Evolutionary conservation across 2,329 filamentous ascomycete genomes (phyloP), one percentile per base, ranked within the genome.

Genomic region (Dactylellina parvicollis): DNA sequence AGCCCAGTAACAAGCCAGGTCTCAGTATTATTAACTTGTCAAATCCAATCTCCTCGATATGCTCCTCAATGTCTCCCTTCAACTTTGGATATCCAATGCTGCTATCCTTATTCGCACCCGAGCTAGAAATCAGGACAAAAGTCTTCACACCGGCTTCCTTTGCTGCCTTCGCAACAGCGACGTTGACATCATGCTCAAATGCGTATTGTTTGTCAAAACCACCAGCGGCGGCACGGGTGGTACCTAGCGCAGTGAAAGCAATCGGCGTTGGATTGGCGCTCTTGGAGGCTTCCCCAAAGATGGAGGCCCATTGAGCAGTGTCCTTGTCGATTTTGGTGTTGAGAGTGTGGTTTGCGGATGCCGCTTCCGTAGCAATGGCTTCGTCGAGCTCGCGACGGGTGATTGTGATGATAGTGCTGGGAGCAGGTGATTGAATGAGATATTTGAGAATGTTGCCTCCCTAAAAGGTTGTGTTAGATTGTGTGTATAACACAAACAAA

Each of bases 61-160:
- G 84, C 32, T 96, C 90, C 80, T 98, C 94, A 40, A 96, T 87
- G 77, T 95, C 91, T 22, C 87, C 88, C 84, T 97, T 97, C 91
- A 97, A 95, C 80, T 84, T 84, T 0, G 81, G 24, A 72, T 90
- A 91, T 0, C 83, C 80, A 4, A 89, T 79, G 0, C 77, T 83
- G 75, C 82, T 87, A 75, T 81, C 85, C 81, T 78, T 83, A 82
- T 79, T 86, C n/a, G 82, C 83, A 55, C 80, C 81, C 0, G 78
- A 82, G 20, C 85, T 84, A 0, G 90, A 92, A 64, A 96, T 85
- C 75, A 96, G 88, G 20, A 97, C 88, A 78, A 90, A 96, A 1
- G 89, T 89, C 76, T 87, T 87, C 9, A 87, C 86, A 34, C 92
- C 92, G 0, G 88, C 87, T 2, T 85, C 85, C 79, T 89, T 91